These are phyloP conservation scores for Colletotrichum sp. DNA, from an alignment of 2,329 filamentous ascomycete genomes.

Conservation along the genomic window DNA sequence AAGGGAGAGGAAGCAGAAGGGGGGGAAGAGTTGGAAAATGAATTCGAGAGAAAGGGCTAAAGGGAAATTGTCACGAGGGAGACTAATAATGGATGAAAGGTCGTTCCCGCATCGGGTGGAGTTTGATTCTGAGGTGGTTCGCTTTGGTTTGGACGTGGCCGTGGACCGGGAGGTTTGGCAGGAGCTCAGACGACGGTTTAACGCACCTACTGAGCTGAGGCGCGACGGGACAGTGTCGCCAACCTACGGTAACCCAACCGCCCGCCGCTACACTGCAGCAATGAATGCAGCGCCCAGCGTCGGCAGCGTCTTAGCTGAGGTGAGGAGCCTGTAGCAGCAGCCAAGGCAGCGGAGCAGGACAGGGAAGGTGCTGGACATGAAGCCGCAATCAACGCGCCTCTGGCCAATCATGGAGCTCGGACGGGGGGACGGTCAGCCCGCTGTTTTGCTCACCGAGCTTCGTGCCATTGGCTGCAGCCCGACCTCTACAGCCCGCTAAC, in stretches of 20 bases:
- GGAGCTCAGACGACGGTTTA: conserved; percentile 10
- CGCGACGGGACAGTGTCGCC: background rate
- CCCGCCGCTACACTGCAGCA: background rate
- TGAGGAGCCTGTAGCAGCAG: background rate
- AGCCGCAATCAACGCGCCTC: background rate
- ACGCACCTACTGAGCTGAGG: background rate
- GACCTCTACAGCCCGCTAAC: background rate
- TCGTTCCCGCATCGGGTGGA: conserved; percentile 14
- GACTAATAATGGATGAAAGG: conserved; percentile 15
- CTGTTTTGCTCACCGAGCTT: background rate
- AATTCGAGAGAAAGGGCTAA: background rate
- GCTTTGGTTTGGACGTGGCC: background rate
- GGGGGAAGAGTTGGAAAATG: background rate
- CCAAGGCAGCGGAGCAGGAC: background rate
- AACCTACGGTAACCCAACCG: background rate
- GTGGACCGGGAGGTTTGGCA: background rate
- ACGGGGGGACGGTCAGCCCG: background rate
- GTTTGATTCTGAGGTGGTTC: background rate
- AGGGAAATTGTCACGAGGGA: conserved; percentile 18
- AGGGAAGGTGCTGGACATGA: conserved; percentile 5
- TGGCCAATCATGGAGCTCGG: conserved; percentile 11
- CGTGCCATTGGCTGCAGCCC: background rate
- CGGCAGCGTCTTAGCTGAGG: background rate
- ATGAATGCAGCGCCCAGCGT: conserved; percentile 11
- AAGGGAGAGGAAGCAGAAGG: background rate